Conservation (phyloP, 805 yeast genomes). For the Vanderwaltozyma tropicalis region DNA sequence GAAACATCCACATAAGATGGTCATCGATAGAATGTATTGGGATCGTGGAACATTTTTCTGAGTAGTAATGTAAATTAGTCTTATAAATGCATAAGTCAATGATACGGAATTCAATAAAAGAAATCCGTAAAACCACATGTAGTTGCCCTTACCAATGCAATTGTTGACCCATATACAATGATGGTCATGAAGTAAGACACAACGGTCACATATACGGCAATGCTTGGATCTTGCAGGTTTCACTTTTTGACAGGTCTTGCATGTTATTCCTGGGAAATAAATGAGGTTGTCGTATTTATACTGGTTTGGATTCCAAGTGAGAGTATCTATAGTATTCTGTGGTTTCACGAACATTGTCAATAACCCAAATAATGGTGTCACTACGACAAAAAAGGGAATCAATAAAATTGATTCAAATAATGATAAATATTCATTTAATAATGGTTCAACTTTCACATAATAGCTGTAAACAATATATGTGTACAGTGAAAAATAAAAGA, state of each 20-base stretch:
- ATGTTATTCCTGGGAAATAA: slow-evolving; percentile 39
- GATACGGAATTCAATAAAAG: slow-evolving; percentile 39
- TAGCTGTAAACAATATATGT: slow-evolving; percentile 12
- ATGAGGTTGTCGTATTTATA: slow-evolving; percentile 40
- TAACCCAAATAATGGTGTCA: slow-evolving; percentile 13
- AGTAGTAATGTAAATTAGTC: slow-evolving; percentile 8
- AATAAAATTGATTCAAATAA: slow-evolving; percentile 12
- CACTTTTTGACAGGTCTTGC: slow-evolving; percentile 50
- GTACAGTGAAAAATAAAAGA: slow-evolving; percentile 20
- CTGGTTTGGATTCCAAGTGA: slow-evolving; percentile 1
- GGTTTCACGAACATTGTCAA: slow-evolving; percentile 16
- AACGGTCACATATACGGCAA: slow-evolving; percentile 55
- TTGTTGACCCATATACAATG: slow-evolving; percentile 67
- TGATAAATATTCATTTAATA: slow-evolving; percentile 6
- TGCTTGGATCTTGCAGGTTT: slow-evolving; percentile 69
- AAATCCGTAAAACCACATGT: slow-evolving; percentile 48
- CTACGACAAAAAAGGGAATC: slow-evolving; percentile 15
- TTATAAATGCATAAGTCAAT: slow-evolving; percentile 35
- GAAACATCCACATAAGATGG: slow-evolving; percentile 36
- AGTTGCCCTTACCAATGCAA: slow-evolving; percentile 63
- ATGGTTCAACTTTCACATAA: slow-evolving; percentile 8
- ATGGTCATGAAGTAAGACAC: slow-evolving; percentile 60
- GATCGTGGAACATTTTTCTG: slow-evolving; percentile 4
- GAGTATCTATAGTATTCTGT: slow-evolving; percentile 4
- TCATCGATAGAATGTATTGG: slow-evolving; percentile 28